Percentiles rank a stretch among this genome's conserved stretches.
Conservation (phyloP, 83 land plant genomes). For the Picea abies region DNA sequence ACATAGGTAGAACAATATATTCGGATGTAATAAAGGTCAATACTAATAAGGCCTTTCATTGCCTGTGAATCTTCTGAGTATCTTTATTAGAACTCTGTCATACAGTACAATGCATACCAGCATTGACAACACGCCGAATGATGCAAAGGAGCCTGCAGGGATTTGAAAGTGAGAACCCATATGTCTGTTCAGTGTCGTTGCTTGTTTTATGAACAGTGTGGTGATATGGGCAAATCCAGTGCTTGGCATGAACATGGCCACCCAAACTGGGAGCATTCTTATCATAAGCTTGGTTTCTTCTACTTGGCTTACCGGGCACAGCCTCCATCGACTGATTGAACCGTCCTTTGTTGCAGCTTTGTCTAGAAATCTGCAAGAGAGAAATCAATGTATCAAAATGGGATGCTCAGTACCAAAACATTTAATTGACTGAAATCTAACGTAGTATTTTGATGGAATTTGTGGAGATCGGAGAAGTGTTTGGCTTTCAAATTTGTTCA, state of each 20-base stretch:
- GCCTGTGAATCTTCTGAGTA: too few species aligned
- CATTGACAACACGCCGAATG: slow-evolving; percentile 44
- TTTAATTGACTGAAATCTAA: too few species aligned
- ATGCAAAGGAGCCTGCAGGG: slow-evolving; percentile 42
- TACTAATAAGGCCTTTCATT: too few species aligned
- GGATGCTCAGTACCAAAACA: too few species aligned
- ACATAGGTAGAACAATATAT: too few species aligned
- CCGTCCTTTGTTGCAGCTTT: slow-evolving; percentile 54
- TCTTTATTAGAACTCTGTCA: too few species aligned
- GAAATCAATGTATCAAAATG: too few species aligned
- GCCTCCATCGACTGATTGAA: slow-evolving; percentile 37
- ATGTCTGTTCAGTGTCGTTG: slow-evolving; percentile 52
- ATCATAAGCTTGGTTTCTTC: slow-evolving; percentile 65
- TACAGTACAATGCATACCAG: slow-evolving; percentile 37
- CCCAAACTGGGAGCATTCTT: slow-evolving; percentile 48
- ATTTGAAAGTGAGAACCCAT: slow-evolving; percentile 33
- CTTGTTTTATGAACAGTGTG: too few species aligned
- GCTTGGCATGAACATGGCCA: slow-evolving; percentile 35
- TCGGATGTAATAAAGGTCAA: too few species aligned
- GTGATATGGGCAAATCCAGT: slow-evolving; percentile 36
- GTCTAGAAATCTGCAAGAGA: slow-evolving; percentile 51
- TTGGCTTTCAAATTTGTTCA: too few species aligned
- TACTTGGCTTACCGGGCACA: slow-evolving; percentile 73
- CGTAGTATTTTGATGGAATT: too few species aligned
- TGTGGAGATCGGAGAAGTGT: too few species aligned